Evolutionary conservation across 83 land plant species (phyloP).

Genomic region (Diphasiastrum complanatum): DNA sequence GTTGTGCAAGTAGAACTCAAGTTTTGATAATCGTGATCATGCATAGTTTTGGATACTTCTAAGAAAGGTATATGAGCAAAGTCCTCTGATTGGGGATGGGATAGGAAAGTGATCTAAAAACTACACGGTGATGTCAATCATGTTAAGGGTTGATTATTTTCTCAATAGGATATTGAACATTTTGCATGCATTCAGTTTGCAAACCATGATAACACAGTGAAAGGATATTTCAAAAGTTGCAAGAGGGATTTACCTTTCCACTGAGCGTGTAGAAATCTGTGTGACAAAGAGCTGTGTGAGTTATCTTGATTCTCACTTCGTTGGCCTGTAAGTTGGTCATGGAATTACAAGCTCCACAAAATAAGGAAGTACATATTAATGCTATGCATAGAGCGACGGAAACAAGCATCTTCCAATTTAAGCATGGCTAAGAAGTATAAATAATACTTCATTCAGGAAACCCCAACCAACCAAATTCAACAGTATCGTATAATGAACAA

Average conservation of each 20-base stretch:
- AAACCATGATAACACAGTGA: background rate
- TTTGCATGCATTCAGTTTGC: background rate
- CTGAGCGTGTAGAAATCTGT: slow-evolving; percentile 94
- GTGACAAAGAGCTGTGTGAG: slow-evolving; percentile 89
- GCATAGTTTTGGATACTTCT: too few species aligned
- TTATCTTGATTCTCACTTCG: slow-evolving; percentile 83
- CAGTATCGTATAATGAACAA: background rate
- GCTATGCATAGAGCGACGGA: background rate
- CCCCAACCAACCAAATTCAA: background rate
- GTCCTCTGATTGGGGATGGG: too few species aligned
- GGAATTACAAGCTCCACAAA: too few species aligned
- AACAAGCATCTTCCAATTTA: background rate
- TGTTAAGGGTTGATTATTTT: too few species aligned
- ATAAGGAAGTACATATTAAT: background rate
- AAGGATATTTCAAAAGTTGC: background rate
- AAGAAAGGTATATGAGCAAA: too few species aligned
- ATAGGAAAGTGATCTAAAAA: too few species aligned
- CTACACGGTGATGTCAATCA: too few species aligned
- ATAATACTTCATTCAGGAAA: too few species aligned
- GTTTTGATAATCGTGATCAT: too few species aligned
- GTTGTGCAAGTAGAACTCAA: too few species aligned
- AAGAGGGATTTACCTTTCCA: slow-evolving; percentile 53
- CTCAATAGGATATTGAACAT: too few species aligned
- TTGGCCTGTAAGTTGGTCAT: slow-evolving; percentile 71
- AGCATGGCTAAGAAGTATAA: too few species aligned